These are phyloP conservation scores for Gryganskiella cystojenkinii DNA, from an alignment of 192 early-diverging fungal genomes.

Conservation along the genomic window DNA sequence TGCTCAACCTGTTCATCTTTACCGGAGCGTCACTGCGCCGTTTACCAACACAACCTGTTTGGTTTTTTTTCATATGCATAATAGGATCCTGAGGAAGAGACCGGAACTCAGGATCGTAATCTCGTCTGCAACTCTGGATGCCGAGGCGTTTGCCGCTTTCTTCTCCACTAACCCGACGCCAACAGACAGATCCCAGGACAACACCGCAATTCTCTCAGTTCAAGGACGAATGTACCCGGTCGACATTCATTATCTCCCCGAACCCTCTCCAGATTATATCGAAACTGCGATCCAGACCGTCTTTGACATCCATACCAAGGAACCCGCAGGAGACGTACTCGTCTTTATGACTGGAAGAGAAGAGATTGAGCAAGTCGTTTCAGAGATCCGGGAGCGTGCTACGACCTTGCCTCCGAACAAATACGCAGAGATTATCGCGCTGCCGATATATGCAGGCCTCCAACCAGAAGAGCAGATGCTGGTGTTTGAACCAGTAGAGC, in stretches of 20 bases:
- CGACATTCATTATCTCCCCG: slow-evolving; percentile 68
- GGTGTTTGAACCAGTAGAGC: slow-evolving; percentile 69
- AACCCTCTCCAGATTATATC: slow-evolving; percentile 74
- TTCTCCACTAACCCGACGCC: slow-evolving; percentile 69
- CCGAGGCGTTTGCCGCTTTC: slow-evolving; percentile 74
- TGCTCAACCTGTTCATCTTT: not conserved
- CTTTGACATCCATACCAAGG: slow-evolving; percentile 78
- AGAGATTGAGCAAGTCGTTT: slow-evolving; percentile 77
- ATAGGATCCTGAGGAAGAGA: slow-evolving; percentile 76
- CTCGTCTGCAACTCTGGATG: slow-evolving; percentile 87
- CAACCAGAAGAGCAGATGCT: slow-evolving; percentile 70
- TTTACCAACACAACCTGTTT: not conserved
- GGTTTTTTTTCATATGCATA: not conserved
- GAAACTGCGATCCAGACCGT: slow-evolving; percentile 74
- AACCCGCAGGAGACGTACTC: slow-evolving; percentile 73
- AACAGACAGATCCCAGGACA: slow-evolving; percentile 57
- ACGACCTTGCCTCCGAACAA: slow-evolving; percentile 56
- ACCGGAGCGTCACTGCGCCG: not conserved
- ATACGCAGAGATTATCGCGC: slow-evolving; percentile 52
- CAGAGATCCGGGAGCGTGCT: slow-evolving; percentile 65
- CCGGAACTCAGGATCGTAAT: slow-evolving; percentile 79
- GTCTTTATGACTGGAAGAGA: slow-evolving; percentile 80
- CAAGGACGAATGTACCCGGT: slow-evolving; percentile 82
- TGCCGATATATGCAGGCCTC: slow-evolving; percentile 82
- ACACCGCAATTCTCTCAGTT: slow-evolving; percentile 73